Evolutionary conservation across 139 green algal genomes (phyloP), one percentile per base, ranked within the genome.

Genomic region (Monoraphidium neglectum): DNA sequence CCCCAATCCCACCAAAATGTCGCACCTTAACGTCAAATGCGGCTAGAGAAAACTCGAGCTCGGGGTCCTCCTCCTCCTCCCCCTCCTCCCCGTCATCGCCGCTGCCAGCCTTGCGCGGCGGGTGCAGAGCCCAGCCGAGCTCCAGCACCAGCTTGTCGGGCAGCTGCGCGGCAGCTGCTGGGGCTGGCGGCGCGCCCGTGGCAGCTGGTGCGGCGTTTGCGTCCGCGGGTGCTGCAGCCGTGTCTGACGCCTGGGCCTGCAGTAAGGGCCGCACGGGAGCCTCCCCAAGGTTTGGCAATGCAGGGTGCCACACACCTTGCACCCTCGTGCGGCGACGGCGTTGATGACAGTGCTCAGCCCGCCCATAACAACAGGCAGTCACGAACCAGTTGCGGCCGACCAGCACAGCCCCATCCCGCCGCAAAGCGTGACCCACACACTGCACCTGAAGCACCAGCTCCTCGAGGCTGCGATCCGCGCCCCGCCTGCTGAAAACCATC

Each of bases 61-160:
- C 43, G 43, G 43, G 43, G 8, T 51, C 43, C 43, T 51, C 43
- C 12, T 51, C 43, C 43, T 51, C 43, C 43, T 51, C 43, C 43
- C 8, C 43, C 5, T 79, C 73, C 35, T 73, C 73, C 18, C 59
- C 72, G 4, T 12, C 43, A 8, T 51, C 43, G 43, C 43, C 43
- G 12, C 43, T 8, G 8, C 8, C 43, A 8, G 43, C 8, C 6
- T 21, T 46, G 35, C 47, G 35, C 2, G 73, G 73, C 49, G 53
- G 63, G 37, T 47, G 72, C 49, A 73, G 33, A 36, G 71, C 46
- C 73, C 73, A 79, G 4, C 73, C 73, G 24, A 79, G 26, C 73
- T 79, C 62, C 36, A 79, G 63, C 49, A 66, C 49, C 26, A 79
- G 46, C 62, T 38, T 32, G 10, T 8, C 43, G 8, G 43, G 43